Percentiles rank a stretch among this genome's conserved stretches.
phyloP scores from a whole-genome alignment of 768 basidiomycete species.

The Jaapia argillacea region DNA sequence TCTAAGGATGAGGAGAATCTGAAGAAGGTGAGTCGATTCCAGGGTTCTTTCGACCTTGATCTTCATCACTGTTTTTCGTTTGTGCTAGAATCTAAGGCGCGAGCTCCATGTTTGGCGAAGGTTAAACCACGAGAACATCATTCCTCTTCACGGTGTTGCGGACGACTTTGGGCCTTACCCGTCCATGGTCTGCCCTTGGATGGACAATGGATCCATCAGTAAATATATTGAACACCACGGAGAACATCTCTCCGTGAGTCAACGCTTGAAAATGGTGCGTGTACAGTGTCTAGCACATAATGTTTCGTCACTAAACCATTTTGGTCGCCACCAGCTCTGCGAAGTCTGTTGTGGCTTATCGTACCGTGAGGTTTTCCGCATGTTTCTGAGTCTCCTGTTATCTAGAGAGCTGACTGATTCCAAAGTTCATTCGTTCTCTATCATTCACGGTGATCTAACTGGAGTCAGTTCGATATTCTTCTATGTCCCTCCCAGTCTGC shows the following conservation, averaged over 20 bases:
- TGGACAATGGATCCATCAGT: constrained; percentile 19
- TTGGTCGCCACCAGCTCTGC: neutral
- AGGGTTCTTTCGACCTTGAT: neutral
- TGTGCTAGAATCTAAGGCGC: neutral
- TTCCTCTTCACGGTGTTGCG: constrained; percentile 19
- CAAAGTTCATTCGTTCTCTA: constrained; percentile 1
- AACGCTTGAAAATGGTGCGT: constrained; percentile 13
- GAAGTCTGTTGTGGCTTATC: neutral
- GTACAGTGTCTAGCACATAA: neutral
- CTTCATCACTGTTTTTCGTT: neutral
- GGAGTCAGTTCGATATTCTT: constrained; percentile 20
- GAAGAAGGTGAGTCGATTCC: neutral
- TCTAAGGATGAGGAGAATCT: neutral
- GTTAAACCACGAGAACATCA: constrained; percentile 15
- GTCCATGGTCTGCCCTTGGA: constrained; percentile 25
- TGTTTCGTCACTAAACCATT: neutral
- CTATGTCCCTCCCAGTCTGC: neutral
- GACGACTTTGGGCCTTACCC: constrained; percentile 19
- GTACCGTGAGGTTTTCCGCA: neutral
- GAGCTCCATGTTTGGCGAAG: constrained; percentile 7
- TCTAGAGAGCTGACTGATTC: neutral
- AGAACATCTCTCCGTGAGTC: constrained; percentile 7
- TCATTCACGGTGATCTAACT: constrained; percentile 37
- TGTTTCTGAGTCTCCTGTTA: neutral
- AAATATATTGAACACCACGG: constrained; percentile 12